Evolutionary conservation across 345 rosid species (phyloP).

Genomic region (Citrus reticulata): DNA sequence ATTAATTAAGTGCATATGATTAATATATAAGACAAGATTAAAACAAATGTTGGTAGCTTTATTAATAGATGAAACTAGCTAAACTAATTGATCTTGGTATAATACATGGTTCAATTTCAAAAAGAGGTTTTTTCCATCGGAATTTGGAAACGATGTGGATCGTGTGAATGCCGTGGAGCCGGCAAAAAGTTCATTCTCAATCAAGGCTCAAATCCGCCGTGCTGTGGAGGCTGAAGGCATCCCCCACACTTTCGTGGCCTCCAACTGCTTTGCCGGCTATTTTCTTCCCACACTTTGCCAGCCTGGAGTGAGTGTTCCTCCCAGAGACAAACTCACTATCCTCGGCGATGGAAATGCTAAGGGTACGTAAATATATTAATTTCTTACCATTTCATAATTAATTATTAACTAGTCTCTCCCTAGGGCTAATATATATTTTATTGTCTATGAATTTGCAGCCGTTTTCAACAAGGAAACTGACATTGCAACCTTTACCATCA

Average conservation of each 20-base stretch:
- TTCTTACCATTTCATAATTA: too few relatives aligned
- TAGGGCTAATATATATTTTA: too few relatives aligned
- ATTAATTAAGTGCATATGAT: too few relatives aligned
- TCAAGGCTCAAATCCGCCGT: constrained; percentile 48
- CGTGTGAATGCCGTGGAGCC: constrained; percentile 50
- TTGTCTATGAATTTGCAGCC: constrained; percentile 21
- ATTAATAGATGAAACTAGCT: too few relatives aligned
- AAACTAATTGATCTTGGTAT: not conserved
- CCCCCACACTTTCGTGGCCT: constrained; percentile 50
- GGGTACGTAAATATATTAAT: constrained; percentile 22
- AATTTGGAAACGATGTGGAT: constrained; percentile 65
- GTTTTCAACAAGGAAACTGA: constrained; percentile 57
- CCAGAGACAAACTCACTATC: constrained; percentile 53
- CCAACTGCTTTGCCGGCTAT: constrained; percentile 46
- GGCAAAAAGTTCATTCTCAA: constrained; percentile 35
- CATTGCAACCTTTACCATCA: constrained; percentile 49
- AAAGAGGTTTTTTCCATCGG: constrained; percentile 71
- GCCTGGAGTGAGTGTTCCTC: constrained; percentile 50
- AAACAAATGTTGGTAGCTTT: too few relatives aligned
- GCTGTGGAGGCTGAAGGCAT: constrained; percentile 52
- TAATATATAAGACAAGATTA: too few relatives aligned
- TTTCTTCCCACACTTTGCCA: constrained; percentile 45
- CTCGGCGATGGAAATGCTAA: constrained; percentile 55
- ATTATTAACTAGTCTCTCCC: too few relatives aligned
- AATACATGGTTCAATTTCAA: not conserved